These are phyloP conservation scores for Trametes coccinea DNA, from an alignment of 768 basidiomycete species.

Conservation along the genomic window DNA sequence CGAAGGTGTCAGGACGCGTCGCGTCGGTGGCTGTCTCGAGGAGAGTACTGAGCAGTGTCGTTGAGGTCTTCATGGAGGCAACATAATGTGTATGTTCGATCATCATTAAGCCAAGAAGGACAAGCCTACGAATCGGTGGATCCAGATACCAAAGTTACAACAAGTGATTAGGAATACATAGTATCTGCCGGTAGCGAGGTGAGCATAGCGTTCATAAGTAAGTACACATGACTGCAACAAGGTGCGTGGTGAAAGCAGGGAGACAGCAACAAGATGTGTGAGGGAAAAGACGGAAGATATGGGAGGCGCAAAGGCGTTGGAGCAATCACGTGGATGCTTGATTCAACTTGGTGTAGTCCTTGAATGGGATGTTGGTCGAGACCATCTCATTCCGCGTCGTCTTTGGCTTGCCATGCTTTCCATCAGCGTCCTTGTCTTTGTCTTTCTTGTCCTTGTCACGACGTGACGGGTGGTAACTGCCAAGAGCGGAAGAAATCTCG, in stretches of 20 bases:
- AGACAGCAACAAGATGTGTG: background rate
- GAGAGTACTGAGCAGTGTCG: too few relatives aligned
- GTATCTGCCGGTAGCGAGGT: background rate
- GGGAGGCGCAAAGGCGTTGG: background rate
- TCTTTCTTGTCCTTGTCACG: conserved; percentile 11
- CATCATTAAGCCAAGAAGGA: too few relatives aligned
- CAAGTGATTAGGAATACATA: background rate
- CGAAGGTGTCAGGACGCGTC: background rate
- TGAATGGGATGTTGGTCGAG: conserved; percentile 16
- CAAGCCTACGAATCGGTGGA: too few relatives aligned
- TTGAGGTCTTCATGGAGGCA: too few relatives aligned
- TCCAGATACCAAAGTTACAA: too few relatives aligned
- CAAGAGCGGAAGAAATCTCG: conserved; percentile 23
- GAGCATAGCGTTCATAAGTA: background rate
- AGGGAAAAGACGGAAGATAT: background rate
- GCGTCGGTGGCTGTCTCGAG: background rate
- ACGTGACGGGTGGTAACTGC: background rate
- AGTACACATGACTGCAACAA: background rate
- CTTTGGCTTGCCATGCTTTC: conserved; percentile 1
- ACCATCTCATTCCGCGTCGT: background rate
- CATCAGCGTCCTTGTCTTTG: conserved; percentile 6
- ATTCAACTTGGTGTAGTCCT: conserved; percentile 26
- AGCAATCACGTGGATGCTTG: background rate
- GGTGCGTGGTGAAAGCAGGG: background rate
- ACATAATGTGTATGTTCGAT: too few relatives aligned